Conservation (phyloP, 805 yeast genomes). For the Kodamaea hsintzibuensis region DNA sequence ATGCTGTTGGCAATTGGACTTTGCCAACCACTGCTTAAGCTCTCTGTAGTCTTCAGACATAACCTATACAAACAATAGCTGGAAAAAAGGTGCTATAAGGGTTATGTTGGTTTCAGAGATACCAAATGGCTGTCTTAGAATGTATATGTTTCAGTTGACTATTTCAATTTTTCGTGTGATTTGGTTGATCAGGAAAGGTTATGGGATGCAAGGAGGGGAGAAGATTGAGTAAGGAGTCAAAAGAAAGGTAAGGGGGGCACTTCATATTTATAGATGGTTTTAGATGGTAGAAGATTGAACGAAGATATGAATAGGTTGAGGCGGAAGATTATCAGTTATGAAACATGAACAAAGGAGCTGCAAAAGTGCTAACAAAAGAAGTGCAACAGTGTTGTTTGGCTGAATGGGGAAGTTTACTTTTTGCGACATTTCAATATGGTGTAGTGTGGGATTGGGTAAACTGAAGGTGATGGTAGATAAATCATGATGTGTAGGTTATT, state of each 20-base stretch:
- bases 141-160: not conserved
- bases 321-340: not conserved
- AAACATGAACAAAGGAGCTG: not conserved
- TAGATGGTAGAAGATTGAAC: not conserved
- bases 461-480: too few relatives aligned
- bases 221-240: too few relatives aligned
- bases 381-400: not conserved
- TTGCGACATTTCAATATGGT: not conserved
- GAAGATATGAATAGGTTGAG: not conserved
- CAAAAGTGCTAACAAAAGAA: not conserved
- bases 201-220: too few relatives aligned
- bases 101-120: not conserved
- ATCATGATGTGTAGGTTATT: too few relatives aligned
- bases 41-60: constrained; percentile 18
- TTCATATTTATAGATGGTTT: not conserved
- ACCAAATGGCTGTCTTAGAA: not conserved
- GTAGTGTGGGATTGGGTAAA: not conserved
- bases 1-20: constrained; percentile 36
- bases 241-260: not conserved
- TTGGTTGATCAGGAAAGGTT: not conserved
- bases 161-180: not conserved
- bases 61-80: not conserved
- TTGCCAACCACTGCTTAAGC: constrained; percentile 38
- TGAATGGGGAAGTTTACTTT: not conserved
- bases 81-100: not conserved